These are phyloP conservation scores for Lojkania enalia DNA, from an alignment of 2,329 filamentous ascomycete genomes.

Conservation along the genomic window DNA sequence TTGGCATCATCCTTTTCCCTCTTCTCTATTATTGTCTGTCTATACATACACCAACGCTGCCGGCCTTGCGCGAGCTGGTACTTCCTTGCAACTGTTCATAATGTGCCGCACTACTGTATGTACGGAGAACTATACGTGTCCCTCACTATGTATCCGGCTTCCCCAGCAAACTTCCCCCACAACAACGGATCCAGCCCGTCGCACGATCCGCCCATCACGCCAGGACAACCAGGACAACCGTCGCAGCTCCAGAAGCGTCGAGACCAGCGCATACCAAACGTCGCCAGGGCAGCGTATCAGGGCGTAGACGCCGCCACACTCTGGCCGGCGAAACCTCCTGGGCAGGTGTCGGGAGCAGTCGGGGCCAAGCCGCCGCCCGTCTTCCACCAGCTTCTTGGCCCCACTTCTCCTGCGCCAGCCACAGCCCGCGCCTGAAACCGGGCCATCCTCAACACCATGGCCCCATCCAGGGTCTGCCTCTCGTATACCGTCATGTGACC, in stretches of 20 bases:
- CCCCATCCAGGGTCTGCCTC: constrained; percentile 15
- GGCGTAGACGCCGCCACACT: constrained; percentile 1
- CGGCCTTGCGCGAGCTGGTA: too few relatives aligned
- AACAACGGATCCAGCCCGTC: neutral
- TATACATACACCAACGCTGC: too few relatives aligned
- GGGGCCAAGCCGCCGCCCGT: constrained; percentile 12
- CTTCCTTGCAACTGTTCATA: too few relatives aligned
- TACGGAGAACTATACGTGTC: neutral
- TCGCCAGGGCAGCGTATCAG: constrained; percentile 11
- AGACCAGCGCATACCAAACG: constrained; percentile 10
- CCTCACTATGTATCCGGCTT: neutral
- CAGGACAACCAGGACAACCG: neutral
- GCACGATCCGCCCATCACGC: neutral
- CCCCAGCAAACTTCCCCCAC: neutral
- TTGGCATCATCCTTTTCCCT: too few relatives aligned
- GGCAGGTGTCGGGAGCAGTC: constrained; percentile 5
- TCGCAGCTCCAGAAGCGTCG: neutral
- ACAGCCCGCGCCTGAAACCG: constrained; percentile 31
- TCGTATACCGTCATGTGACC: constrained; percentile 14
- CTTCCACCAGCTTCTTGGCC: constrained; percentile 13
- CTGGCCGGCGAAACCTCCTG: constrained; percentile 4
- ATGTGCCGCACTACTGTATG: too few relatives aligned
- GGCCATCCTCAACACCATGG: constrained; percentile 36
- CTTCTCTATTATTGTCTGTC: too few relatives aligned
- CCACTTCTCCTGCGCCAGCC: constrained; percentile 18